Evolutionary conservation across 2,329 filamentous ascomycete genomes (phyloP).

Genomic region (Acephala macrosclerotiorum): DNA sequence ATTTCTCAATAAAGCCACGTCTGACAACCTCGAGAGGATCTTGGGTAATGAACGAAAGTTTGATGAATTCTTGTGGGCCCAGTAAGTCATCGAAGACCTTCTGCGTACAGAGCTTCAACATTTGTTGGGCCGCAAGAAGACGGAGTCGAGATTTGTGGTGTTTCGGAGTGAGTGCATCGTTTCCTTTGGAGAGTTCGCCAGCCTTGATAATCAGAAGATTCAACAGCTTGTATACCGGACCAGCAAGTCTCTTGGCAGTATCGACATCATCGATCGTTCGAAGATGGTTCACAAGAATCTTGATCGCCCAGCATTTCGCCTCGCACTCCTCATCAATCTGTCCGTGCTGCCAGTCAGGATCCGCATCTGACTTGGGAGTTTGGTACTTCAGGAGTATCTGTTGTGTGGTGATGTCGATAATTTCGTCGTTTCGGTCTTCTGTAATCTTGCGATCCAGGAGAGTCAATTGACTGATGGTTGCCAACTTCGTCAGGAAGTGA

Average conservation of each 20-base stretch:
- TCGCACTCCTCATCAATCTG: conserved; percentile 81
- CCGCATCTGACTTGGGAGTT: conserved; percentile 61
- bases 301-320: conserved; percentile 84
- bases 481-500: conserved; percentile 78
- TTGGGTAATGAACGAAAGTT: conserved; percentile 81
- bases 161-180: conserved; percentile 69
- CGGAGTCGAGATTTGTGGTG: conserved; percentile 83
- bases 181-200: conserved; percentile 75
- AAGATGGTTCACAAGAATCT: conserved; percentile 85
- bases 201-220: conserved; percentile 77
- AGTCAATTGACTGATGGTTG: conserved; percentile 76
- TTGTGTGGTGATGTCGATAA: conserved; percentile 79
- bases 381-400: conserved; percentile 77
- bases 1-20: conserved; percentile 78
- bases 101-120: conserved; percentile 83
- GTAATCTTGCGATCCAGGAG: conserved; percentile 77
- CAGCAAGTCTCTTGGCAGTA: conserved; percentile 64
- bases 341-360: conserved; percentile 71
- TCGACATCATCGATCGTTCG: conserved; percentile 61
- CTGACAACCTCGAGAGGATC: conserved; percentile 79
- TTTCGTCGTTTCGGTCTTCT: conserved; percentile 76
- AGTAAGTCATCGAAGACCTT: conserved; percentile 80
- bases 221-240: conserved; percentile 79
- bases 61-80: conserved; percentile 77
- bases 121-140: conserved; percentile 79